Evolutionary conservation across 2,329 filamentous ascomycete species (phyloP).

Genomic region (Fusarium bactridioides): DNA sequence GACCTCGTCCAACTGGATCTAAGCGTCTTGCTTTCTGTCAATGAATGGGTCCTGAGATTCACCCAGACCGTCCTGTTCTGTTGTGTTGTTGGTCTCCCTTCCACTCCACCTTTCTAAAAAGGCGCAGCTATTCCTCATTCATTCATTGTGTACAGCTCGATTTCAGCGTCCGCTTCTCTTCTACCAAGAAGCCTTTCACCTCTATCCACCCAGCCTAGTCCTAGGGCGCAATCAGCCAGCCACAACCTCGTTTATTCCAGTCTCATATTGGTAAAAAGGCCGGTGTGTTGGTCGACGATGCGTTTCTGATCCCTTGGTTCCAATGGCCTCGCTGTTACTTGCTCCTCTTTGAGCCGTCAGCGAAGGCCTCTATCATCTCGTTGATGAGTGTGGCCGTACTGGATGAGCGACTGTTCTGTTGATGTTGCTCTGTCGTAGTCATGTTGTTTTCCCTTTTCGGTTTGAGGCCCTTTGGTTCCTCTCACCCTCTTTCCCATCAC

Average conservation of each 20-base stretch:
- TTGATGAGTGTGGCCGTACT: slow-evolving; percentile 7
- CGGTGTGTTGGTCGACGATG: slow-evolving; percentile 13
- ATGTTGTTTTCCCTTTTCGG: slow-evolving; percentile 24
- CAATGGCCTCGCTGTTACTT: slow-evolving; percentile 26
- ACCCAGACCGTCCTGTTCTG: background rate
- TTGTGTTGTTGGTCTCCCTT: slow-evolving; percentile 6
- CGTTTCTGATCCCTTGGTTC: slow-evolving; percentile 16
- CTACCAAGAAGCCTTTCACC: slow-evolving; percentile 16
- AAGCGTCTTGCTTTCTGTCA: slow-evolving; percentile 12
- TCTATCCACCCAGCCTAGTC: slow-evolving; percentile 23
- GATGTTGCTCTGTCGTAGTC: slow-evolving; percentile 16
- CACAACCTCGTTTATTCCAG: slow-evolving; percentile 13
- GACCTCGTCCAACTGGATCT: slow-evolving; percentile 14
- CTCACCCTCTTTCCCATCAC: slow-evolving; percentile 18
- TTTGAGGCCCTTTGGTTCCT: slow-evolving; percentile 26
- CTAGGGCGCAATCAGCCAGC: slow-evolving; percentile 26
- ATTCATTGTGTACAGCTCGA: slow-evolving; percentile 20
- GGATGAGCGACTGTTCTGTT: slow-evolving; percentile 11
- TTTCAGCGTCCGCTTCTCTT: slow-evolving; percentile 20
- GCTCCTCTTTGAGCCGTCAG: slow-evolving; percentile 20
- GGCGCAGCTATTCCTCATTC: slow-evolving; percentile 26
- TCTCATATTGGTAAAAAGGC: background rate
- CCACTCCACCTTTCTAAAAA: slow-evolving; percentile 18
- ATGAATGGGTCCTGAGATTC: slow-evolving; percentile 4
- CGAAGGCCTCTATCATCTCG: slow-evolving; percentile 1